Evolutionary conservation across 129 eudicot genomes (phyloP), one percentile per base, ranked within the genome.

Genomic region (Centrapalus pauciflorus): DNA sequence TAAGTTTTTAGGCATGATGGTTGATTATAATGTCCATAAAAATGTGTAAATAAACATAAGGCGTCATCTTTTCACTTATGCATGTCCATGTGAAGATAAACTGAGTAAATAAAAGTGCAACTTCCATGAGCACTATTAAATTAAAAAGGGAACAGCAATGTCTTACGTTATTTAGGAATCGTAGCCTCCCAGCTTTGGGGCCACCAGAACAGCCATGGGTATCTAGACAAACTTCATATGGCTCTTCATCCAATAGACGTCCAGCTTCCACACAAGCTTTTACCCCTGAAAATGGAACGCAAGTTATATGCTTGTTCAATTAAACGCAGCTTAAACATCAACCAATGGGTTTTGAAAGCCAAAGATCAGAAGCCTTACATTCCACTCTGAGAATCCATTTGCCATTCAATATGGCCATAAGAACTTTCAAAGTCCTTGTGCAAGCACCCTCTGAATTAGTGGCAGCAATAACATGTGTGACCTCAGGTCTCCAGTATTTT

Each of bases 401-500:
- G 21, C 99, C 99, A 61, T 79, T 69, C 78, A 93, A 72, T 76
- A 93, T 89, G 29, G 88, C 96, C 96, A 88, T 86, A 19, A 93
- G 84, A 76, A 93, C 84, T 76, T 88, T 93, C 17, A 79, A 49
- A 43, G 98, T 93, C 59, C 98, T 80, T 61, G 84, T 74, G 70
- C 84, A 93, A 52, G 96, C 95, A 52, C 98, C 98, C 30, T 71
- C 76, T 69, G 74, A 81, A 86, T 93, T 87, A 35, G 78, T 82
- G 9, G 92, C 82, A 32, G 99, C 96, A 68, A 93, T 86, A 10
- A 93, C 88, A 69, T 93, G 99, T 35, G 96, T 93, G 32, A 93
- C 96, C 70, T 74, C 73, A 20, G 90, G 81, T 40, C 64, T 83
- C 87, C 91, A 93, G 57, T 49, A 74, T 80, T 81, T 86, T 28